Conservation (phyloP, 2,329 filamentous ascomycete species). For the Microsporum canis region DNA sequence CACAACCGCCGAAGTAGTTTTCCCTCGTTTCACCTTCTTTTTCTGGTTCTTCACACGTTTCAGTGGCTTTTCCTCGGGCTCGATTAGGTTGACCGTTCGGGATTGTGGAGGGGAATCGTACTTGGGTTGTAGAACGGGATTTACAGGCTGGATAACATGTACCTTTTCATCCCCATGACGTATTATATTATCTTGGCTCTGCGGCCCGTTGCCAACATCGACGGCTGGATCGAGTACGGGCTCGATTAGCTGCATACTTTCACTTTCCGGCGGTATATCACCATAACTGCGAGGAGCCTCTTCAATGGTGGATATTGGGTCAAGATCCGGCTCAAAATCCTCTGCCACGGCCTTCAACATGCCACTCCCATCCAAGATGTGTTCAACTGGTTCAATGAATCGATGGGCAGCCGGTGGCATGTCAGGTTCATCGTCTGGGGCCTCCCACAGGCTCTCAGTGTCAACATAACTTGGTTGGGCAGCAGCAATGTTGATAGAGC, state of each 20-base stretch:
- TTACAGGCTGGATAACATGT: not conserved
- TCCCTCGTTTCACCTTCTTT: slow-evolving; percentile 36
- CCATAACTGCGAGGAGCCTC: not conserved
- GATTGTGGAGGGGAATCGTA: not conserved
- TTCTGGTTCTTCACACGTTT: slow-evolving; percentile 30
- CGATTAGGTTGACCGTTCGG: not conserved
- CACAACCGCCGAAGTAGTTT: slow-evolving; percentile 28
- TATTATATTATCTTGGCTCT: not conserved
- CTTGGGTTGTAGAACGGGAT: not conserved
- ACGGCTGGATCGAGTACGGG: not conserved
- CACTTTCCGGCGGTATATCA: not conserved
- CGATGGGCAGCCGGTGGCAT: not conserved
- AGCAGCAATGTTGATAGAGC: not conserved
- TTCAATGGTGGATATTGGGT: not conserved
- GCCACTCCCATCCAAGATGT: no score
- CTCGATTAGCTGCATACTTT: not conserved
- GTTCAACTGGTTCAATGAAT: not conserved
- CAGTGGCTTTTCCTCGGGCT: not conserved
- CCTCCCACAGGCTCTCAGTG: not conserved
- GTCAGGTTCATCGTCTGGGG: not conserved
- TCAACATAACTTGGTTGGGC: not conserved
- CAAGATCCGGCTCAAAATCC: not conserved
- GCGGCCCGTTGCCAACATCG: not conserved
- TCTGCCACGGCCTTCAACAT: not conserved
- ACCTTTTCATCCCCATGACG: not conserved